Evolutionary conservation across 495 filamentous ascomycete genomes (phyloP), one percentile per base, ranked within the genome.

Genomic region (Tuber umbilicatum): DNA sequence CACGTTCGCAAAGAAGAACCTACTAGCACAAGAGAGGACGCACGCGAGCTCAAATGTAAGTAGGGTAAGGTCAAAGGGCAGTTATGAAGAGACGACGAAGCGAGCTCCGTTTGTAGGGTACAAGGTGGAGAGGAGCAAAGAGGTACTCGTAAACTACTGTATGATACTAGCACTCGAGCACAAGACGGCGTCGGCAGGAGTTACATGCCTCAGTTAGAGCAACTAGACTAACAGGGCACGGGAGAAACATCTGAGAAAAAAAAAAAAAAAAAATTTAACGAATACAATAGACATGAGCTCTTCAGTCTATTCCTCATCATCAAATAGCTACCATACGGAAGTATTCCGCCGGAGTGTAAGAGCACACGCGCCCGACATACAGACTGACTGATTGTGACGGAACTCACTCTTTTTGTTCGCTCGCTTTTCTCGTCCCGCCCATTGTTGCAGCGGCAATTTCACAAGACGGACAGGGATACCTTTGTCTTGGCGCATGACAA

Each of bases 401-500:
- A 64, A 64, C 31, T 35, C 31, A 16, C 16, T 31, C 50, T 17
- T 1, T 12, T 17, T 35, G 55, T 35, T 64, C 55, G 14, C 55
- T 35, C 50, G 27, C n/a, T 60, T 7, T 35, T 16, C 55, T 64
- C 10, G 27, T 64, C 55, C 55, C 55, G 55, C 35, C 55, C 55
- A 5, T 31, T 27, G 12, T 64, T 64, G 55, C 55, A 27, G 55
- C 55, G 17, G 55, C 27, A 64, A 64, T 64, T 4, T 14, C 27
- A 64, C 12, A 35, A 4, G 55, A 31, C 55, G 35, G 55, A 31
- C 55, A 64, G 55, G 55, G 55, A 31, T 64, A 27, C 2, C 27
- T 17, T 17, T 14, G 27, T 73, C 76, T 78, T 78, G 77, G 77
- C 77, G 39, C 71, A 79, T 79, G 77, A 75, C 77, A 72, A 79